Conservation (phyloP, 169 alveolate species). For the Pseudocohnilembus persalinus region DNA sequence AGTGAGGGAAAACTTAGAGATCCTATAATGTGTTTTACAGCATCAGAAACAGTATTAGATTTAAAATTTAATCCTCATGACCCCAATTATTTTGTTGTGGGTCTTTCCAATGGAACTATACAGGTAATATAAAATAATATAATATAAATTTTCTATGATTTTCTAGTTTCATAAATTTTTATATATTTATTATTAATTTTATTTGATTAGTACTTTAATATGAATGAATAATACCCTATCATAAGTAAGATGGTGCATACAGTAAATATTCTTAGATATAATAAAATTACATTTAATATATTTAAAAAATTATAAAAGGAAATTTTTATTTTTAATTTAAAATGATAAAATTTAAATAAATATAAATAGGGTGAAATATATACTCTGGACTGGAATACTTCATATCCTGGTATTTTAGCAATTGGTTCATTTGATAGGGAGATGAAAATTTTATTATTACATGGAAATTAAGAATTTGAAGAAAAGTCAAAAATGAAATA, state of each 20-base stretch:
- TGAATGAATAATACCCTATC: neutral
- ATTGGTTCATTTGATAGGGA: neutral
- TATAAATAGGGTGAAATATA: no score
- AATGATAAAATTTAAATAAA: no score
- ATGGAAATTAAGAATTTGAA: neutral
- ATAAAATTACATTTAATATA: no score
- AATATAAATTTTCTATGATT: no score
- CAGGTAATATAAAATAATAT: no score
- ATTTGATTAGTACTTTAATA: neutral
- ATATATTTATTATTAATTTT: no score
- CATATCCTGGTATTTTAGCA: neutral
- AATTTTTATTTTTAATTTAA: no score
- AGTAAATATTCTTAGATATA: neutral
- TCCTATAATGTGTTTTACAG: neutral
- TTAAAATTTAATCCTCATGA: neutral
- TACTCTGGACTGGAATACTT: neutral
- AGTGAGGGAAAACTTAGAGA: neutral
- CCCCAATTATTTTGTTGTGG: neutral
- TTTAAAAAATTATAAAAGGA: neutral
- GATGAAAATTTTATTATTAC: neutral
- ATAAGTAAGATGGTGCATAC: neutral
- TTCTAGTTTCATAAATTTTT: no score
- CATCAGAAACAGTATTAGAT: neutral
- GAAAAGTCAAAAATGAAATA: neutral
- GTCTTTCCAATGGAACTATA: neutral